phyloP scores from a whole-genome alignment of 225 moss, liverwort and hornwort genomes.

The Rhytidiadelphus loreus region DNA sequence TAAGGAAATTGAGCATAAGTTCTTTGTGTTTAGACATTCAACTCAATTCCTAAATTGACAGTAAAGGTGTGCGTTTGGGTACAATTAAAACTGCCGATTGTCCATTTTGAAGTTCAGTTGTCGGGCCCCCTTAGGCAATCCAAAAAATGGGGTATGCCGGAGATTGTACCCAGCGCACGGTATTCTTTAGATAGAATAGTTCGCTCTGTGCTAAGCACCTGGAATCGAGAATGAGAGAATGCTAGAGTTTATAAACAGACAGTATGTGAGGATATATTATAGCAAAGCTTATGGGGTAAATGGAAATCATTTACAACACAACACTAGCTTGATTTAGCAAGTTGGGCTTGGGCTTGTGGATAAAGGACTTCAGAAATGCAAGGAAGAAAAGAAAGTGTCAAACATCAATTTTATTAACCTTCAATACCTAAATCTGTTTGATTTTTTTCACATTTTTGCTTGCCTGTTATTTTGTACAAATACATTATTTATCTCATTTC shows the following conservation, averaged over 20 bases:
- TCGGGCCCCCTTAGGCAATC: background rate
- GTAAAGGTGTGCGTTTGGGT: background rate
- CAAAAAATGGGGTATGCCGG: conserved; percentile 4
- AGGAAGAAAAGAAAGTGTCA: no score
- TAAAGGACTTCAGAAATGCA: no score
- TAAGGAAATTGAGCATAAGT: rapidly evolving
- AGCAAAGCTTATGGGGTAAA: background rate
- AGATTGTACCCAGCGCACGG: conserved; percentile 24
- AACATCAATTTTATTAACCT: no score
- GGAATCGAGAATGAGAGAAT: rapidly evolving
- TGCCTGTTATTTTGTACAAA: no score
- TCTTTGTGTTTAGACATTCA: background rate
- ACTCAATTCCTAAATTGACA: no score
- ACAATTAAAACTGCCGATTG: no score
- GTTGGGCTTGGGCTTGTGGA: background rate
- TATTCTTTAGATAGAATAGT: conserved; percentile 50
- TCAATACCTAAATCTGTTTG: no score
- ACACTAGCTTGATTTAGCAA: background rate
- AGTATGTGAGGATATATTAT: background rate
- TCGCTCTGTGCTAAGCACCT: conserved; percentile 6
- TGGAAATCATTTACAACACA: background rate
- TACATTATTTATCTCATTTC: no score
- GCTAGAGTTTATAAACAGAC: background rate
- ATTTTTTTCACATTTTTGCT: no score
- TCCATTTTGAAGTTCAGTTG: background rate